Evolutionary conservation across 495 filamentous ascomycete genomes (phyloP), one percentile per base, ranked within the genome.

Genomic region (Platismatia glauca): DNA sequence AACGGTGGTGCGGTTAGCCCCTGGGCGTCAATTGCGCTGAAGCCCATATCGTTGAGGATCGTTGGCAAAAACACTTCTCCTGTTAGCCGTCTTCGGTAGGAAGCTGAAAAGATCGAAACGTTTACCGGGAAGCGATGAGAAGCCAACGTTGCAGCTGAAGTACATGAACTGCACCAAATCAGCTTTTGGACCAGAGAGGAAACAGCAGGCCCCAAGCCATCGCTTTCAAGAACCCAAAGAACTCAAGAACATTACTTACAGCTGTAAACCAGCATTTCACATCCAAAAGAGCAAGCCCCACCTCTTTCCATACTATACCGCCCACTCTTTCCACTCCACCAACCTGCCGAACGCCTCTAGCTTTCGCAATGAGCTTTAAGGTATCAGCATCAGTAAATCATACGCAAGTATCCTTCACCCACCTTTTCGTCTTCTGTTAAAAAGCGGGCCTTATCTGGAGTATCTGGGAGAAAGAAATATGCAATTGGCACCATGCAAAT

Each of bases 1-100:
- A 89, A 95, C 0, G 89, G 89, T 4, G 90, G 90, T 0, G 89
- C 88, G 16, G 86, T 88, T 35, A 95, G 84, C 1, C 88, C 90
- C 71, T 96, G 91, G 3, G 90, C 83, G 61, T 87, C 78, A 61
- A 91, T 82, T 22, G 79, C 72, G 12, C 79, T 83, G 73, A 86
- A 92, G 18, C 89, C 90, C 87, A 93, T 91, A 53, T 86, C 81
- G 57, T 83, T 77, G 16, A 92, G 78, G 69, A 95, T 91, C 13
- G 87, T 87, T 0, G 90, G 90, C 2, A 96, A 78, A 70, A 94
- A 96, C 4, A 93, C 88, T 67, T 43, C 16, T 29, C 12, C 16
- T 0, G 52, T 64, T 35, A 64, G 41, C 20, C 29, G 9, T 31
- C 9, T 20, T 41, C n/a, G 53, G 4, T 11, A 24, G 31, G 31